Evolutionary conservation across 495 filamentous ascomycete genomes (phyloP).

Genomic region (Chlorociboria aeruginascens): DNA sequence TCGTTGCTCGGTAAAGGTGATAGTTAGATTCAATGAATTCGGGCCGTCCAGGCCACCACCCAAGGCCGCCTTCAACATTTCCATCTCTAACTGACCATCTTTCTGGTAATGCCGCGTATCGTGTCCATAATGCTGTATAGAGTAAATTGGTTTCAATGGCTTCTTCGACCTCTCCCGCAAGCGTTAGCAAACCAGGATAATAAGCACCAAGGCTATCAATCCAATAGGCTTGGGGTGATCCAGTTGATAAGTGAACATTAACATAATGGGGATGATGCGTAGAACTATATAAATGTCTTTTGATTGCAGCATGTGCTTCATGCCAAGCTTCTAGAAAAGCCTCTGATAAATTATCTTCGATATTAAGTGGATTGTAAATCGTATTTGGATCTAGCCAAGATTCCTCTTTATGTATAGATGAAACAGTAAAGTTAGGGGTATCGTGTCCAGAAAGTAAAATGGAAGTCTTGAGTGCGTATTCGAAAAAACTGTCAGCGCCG

Average conservation of each 20-base stretch:
- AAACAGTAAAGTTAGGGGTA: constrained; percentile 31
- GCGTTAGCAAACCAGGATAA: constrained; percentile 80
- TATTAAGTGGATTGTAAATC: constrained; percentile 44
- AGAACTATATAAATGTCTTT: constrained; percentile 70
- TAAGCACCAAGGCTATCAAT: constrained; percentile 91
- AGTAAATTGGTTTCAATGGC: constrained; percentile 80
- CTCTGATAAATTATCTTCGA: constrained; percentile 57
- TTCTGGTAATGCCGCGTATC: constrained; percentile 86
- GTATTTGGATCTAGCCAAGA: constrained; percentile 41
- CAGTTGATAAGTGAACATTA: constrained; percentile 79
- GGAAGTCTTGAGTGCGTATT: constrained; percentile 91
- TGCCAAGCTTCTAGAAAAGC: constrained; percentile 79
- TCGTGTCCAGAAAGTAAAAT: constrained; percentile 69
- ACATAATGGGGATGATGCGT: constrained; percentile 76
- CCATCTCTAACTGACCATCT: constrained; percentile 84
- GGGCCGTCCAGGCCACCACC: constrained; percentile 90
- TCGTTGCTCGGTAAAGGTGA: constrained; percentile 83
- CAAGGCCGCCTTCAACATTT: constrained; percentile 71
- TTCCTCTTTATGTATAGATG: constrained; percentile 12
- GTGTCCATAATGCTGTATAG: constrained; percentile 85
- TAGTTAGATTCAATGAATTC: constrained; percentile 96
- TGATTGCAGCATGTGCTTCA: constrained; percentile 72
- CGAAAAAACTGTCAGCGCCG: constrained; percentile 94
- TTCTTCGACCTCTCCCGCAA: constrained; percentile 82
- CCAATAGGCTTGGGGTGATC: constrained; percentile 71